A percentile compares a stretch with the other conserved stretches of the same genome.
Evolutionary conservation across 352 stramenopile species (phyloP).

Genomic region (Phytophthora fragariaefolia): DNA sequence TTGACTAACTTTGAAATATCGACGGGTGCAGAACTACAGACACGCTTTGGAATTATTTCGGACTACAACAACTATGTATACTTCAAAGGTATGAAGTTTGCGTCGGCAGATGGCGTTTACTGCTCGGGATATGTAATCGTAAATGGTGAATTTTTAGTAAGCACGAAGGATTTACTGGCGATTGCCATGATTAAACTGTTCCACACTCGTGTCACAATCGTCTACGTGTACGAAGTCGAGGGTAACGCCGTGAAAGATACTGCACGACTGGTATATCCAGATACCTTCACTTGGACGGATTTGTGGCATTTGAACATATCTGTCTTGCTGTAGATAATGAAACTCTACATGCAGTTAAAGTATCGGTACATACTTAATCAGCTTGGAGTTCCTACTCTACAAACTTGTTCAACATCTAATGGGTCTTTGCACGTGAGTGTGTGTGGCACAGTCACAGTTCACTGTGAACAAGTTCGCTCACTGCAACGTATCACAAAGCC

Average conservation of each 20-base stretch:
- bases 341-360: no score
- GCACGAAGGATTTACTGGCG: constrained; percentile 31
- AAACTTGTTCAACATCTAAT: no score
- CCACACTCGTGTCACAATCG: constrained; percentile 24
- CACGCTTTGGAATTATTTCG: constrained; percentile 40
- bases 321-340: constrained; percentile 9
- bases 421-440: no score
- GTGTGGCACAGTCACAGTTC: no score
- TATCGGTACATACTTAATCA: no score
- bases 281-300: constrained; percentile 32
- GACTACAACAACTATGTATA: constrained; percentile 41
- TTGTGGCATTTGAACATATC: constrained; percentile 28
- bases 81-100: constrained; percentile 44
- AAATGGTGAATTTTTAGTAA: constrained; percentile 40
- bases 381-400: no score
- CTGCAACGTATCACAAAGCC: neutral
- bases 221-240: constrained; percentile 42
- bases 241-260: constrained; percentile 41
- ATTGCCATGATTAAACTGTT: constrained; percentile 43
- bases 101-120: constrained; percentile 41
- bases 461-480: constrained; percentile 9
- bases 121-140: constrained; percentile 42
- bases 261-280: constrained; percentile 33
- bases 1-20: constrained; percentile 41
- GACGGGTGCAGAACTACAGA: constrained; percentile 31